Percentiles rank a stretch among this genome's conserved stretches.
Conservation (phyloP, 768 basidiomycete species). For the Lactarius pseudohatsudake region DNA sequence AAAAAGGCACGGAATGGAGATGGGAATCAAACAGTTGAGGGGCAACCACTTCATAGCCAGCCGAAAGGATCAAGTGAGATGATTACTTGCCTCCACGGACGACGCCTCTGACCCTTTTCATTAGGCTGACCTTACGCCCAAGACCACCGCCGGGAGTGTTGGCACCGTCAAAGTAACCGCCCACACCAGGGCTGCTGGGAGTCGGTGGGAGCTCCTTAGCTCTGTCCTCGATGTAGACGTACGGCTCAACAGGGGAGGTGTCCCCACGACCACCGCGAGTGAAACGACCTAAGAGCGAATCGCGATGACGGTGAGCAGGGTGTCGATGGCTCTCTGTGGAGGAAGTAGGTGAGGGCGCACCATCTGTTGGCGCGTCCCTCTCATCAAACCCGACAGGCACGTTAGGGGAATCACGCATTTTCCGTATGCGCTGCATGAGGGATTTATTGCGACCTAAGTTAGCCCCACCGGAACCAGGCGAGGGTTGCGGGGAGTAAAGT, state of each 20-base stretch:
- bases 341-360: constrained; percentile 46
- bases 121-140: constrained; percentile 28
- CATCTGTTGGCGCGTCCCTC: constrained; percentile 40
- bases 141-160: constrained; percentile 20
- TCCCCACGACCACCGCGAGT: constrained; percentile 45
- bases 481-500: constrained; percentile 41
- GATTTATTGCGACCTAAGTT: constrained; percentile 74
- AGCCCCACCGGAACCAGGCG: constrained; percentile 41
- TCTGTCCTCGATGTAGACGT: constrained; percentile 63
- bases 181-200: constrained; percentile 35
- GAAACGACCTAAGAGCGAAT: constrained; percentile 78
- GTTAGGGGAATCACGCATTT: constrained; percentile 85
- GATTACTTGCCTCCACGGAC: constrained; percentile 27
- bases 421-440: constrained; percentile 84
- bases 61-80: not conserved
- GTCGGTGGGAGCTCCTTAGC: constrained; percentile 56
- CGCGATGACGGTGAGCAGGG: constrained; percentile 70
- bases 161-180: constrained; percentile 16
- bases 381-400: constrained; percentile 60
- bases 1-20: not conserved
- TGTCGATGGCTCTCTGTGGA: constrained; percentile 41
- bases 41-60: not conserved
- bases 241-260: constrained; percentile 49
- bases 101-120: constrained; percentile 28
- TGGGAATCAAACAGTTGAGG: not conserved